Base-by-base conservation (phyloP, 75 land plant genomes). In the Chamaecyparis obtusa region DNA sequence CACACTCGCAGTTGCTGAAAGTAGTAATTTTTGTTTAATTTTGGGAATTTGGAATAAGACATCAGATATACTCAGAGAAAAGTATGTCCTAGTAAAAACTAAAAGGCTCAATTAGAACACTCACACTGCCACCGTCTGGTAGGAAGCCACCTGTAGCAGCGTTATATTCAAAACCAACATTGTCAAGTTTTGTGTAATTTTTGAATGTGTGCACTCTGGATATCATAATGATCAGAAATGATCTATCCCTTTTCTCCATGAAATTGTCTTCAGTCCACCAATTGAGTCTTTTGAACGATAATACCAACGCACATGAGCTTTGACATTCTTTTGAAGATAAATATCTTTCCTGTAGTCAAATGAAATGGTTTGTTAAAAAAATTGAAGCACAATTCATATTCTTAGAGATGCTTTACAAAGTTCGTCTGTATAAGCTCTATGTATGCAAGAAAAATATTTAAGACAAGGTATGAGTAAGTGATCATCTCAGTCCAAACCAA, bases 241-340 rank as follows among this genome's bases (percentile, higher is more conserved):
- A 89, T 88, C 32, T 88, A 76, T 67, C 88, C 90, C 89, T 89
- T 89, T 19, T 67, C 79, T 46, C 90, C 90, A 85, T 89, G 90
- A 72, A 89, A 89, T 69, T 89, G 90, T 41, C 89, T 83, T 19
- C 90, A n/a, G 44, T 76, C 72, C 87, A 27, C 91, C 91, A 15
- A 91, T 87, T 55, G 92, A 89, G 43, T 91, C 92, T 74, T 91
- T 91, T 17, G 92, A 91, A 48, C 91, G 88, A 78, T 91, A 91
- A 79, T 89, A 91, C 92, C 92, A 91, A 39, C 92, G 60, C 32
- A 91, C 91, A 19, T 76, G 56, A 19, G 87, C 88, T 88, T 90
- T 91, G 44, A 86, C 92, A 84, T 89, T 89, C 83, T 84, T 87
- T 46, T 81, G 85, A 48, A 39, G 41, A 1, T 39, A 1, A 39